These are phyloP conservation scores for Aspergillus asperescens DNA, from an alignment of 495 filamentous ascomycete species.

Conservation along the genomic window DNA sequence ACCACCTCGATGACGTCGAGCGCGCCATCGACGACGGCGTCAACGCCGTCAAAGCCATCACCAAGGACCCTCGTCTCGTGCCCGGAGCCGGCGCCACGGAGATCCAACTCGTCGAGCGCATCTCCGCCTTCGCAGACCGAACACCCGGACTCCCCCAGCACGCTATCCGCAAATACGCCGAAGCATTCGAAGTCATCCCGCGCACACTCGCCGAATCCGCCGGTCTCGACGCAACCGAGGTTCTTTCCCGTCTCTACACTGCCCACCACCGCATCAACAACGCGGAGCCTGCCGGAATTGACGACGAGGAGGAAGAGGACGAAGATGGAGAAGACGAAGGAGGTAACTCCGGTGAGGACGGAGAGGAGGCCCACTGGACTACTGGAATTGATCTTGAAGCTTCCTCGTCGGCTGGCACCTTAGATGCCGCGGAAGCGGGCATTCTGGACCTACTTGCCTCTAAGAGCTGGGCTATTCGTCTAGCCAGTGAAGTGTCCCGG, in stretches of 20 bases:
- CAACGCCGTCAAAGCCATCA: slow-evolving; percentile 98
- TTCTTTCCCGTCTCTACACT: slow-evolving; percentile 84
- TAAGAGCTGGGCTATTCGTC: slow-evolving; percentile 94
- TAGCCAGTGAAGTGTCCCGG: slow-evolving; percentile 90
- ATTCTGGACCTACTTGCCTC: slow-evolving; percentile 87
- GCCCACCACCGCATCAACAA: slow-evolving; percentile 64
- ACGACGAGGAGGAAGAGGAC: slow-evolving; percentile 25
- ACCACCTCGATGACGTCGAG: slow-evolving; percentile 96
- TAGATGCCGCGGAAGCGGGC: slow-evolving; percentile 83
- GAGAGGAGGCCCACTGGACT: slow-evolving; percentile 73
- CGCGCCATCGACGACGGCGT: slow-evolving; percentile 97
- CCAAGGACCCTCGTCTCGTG: slow-evolving; percentile 82
- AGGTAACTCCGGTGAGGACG: slow-evolving; percentile 42
- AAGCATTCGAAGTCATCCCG: slow-evolving; percentile 96
- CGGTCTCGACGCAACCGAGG: slow-evolving; percentile 92
- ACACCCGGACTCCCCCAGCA: slow-evolving; percentile 91
- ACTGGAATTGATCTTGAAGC: slow-evolving; percentile 93
- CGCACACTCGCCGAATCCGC: slow-evolving; percentile 90
- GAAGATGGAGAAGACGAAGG: slow-evolving; percentile 39
- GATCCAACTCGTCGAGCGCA: slow-evolving; percentile 88
- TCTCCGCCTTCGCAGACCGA: slow-evolving; percentile 80
- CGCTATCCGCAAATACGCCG: slow-evolving; percentile 92
- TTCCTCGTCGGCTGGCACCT: slow-evolving; percentile 67
- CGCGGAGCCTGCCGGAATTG: slow-evolving; percentile 26
- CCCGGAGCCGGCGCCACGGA: slow-evolving; percentile 95